Evolutionary conservation across 2,329 filamentous ascomycete species (phyloP).

Genomic region (Plectosphaerella cucumerina): DNA sequence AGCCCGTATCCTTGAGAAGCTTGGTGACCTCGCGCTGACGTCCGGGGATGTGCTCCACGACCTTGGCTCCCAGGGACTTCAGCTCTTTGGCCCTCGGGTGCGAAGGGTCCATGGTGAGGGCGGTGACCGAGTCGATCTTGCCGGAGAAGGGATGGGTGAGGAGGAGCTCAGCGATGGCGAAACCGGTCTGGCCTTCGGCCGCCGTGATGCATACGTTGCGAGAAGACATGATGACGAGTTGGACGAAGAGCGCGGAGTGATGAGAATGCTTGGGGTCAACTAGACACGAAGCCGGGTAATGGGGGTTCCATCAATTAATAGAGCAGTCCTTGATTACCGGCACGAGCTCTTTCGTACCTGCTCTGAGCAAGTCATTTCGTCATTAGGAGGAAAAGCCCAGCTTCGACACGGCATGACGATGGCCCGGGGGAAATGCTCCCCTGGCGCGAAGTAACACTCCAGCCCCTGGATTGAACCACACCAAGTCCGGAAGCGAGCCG

Average conservation of each 20-base stretch:
- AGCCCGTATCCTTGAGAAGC: constrained; percentile 34
- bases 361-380: too few relatives aligned
- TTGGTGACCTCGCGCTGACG: constrained; percentile 30
- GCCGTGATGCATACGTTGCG: constrained; percentile 45
- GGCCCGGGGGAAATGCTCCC: too few relatives aligned
- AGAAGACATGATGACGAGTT: constrained; percentile 27
- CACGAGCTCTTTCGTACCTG: too few relatives aligned
- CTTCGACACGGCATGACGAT: too few relatives aligned
- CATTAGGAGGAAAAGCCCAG: too few relatives aligned
- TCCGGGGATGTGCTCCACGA: constrained; percentile 37
- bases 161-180: constrained; percentile 44
- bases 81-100: constrained; percentile 34
- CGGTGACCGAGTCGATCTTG: constrained; percentile 34
- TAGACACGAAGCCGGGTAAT: too few relatives aligned
- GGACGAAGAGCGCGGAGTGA: background rate
- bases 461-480: too few relatives aligned
- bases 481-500: too few relatives aligned
- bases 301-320: too few relatives aligned
- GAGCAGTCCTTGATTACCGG: too few relatives aligned
- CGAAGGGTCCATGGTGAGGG: constrained; percentile 34
- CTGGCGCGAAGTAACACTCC: too few relatives aligned
- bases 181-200: constrained; percentile 46
- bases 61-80: constrained; percentile 31
- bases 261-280: background rate
- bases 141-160: constrained; percentile 38